Conservation (phyloP, 306 rosid genomes). For the Quercus berberidifolia region DNA sequence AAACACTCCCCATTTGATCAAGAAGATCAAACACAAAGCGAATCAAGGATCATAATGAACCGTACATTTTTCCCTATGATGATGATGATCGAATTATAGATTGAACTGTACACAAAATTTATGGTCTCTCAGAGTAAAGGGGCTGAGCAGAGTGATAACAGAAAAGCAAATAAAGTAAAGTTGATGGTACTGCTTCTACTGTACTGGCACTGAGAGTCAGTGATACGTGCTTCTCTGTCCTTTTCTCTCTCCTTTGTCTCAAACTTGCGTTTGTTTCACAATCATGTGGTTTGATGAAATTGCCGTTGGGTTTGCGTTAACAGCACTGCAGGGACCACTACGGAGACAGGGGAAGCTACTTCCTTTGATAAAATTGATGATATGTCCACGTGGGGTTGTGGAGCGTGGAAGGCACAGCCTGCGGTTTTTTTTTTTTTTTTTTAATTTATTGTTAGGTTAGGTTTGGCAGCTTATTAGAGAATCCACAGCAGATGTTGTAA, state of each 20-base stretch:
- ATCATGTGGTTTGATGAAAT: neutral
- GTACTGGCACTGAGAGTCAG: neutral
- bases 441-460: no score
- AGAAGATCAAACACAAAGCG: neutral
- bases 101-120: neutral
- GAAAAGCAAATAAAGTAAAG: conserved; percentile 13
- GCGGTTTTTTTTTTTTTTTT: no score
- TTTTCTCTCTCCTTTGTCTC: neutral
- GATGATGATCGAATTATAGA: neutral
- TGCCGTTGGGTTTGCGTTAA: conserved; percentile 8
- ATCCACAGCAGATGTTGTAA: no score
- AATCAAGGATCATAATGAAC: neutral
- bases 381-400: neutral
- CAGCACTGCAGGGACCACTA: conserved; percentile 13
- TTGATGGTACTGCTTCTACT: neutral
- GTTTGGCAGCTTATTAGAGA: no score
- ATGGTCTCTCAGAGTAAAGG: neutral
- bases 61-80: neutral
- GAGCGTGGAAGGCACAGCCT: neutral
- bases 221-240: neutral
- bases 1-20: conserved; percentile 33
- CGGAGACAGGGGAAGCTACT: neutral
- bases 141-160: neutral
- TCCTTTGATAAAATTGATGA: neutral
- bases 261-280: neutral